Base-by-base conservation (phyloP, 75 land plant genomes). In the Larix kaempferi region DNA sequence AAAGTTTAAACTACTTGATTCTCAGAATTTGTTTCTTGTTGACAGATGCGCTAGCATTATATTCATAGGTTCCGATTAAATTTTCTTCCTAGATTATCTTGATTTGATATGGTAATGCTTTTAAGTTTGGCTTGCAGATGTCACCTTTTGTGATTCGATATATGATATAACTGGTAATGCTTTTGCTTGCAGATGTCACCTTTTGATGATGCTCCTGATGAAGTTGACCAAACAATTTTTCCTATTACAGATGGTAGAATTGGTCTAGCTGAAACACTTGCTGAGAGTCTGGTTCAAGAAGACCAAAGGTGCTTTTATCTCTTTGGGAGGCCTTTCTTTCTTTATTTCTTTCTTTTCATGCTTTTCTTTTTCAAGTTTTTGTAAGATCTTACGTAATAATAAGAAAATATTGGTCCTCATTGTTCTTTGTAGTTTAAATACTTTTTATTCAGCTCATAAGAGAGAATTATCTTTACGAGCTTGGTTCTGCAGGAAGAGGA, bases 201-300 rank as follows among this genome's bases (percentile, higher is more conserved):
- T n/a, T 85, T 79, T 78, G 92, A 92, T 33, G 92, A 76, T 80
- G 99, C 99, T 41, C 94, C 99, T 7, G 98, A 93, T 76, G 99
- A 93, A 80, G 98, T 98, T 80, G 99, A 98, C 78, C 98, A 95
- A 71, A 98, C 98, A 16, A 87, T 98, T 67, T 98, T 95, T 82
- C 35, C 85, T 54, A 85, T 98, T 25, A 80, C 54, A 64, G 86
- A 86, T 78, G 82, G 98, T 25, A 84, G 88, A 73, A 88, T 98
- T 80, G 99, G 99, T 37, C 64, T 76, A 26, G 79, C 81, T 72
- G 91, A 89, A 59, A 61, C 73, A 22, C 88, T 93, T 74, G 94
- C 93, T 59, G 89, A 84, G 59, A 87, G 84, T 78, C 83, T 98
- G 57, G 96, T 93, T 10, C 80, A 82, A 77, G 99, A 98, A 29